phyloP scores from a whole-genome alignment of 352 stramenopile species.

The Thalassiosira ordinaria region DNA sequence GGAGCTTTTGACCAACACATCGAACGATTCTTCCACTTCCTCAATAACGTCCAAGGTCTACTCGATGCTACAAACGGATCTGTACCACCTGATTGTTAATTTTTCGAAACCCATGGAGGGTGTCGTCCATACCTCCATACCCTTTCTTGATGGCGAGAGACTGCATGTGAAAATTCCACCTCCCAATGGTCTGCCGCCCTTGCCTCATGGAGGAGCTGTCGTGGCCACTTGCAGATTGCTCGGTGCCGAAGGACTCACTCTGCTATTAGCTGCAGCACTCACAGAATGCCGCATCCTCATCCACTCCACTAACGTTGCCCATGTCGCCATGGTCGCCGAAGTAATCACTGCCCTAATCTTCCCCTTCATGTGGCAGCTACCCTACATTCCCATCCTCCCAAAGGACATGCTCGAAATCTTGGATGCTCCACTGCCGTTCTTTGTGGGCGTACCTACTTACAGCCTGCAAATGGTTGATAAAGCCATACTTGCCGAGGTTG shows the following conservation, averaged over 20 bases:
- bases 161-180: constrained; percentile 73
- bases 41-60: constrained; percentile 29
- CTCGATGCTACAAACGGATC: constrained; percentile 59
- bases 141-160: constrained; percentile 78
- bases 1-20: constrained; percentile 2
- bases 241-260: constrained; percentile 77
- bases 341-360: constrained; percentile 83
- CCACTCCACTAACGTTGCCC: constrained; percentile 79
- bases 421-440: constrained; percentile 81
- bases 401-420: constrained; percentile 83
- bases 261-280: constrained; percentile 78
- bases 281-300: constrained; percentile 85
- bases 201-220: constrained; percentile 79
- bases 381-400: constrained; percentile 84
- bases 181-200: constrained; percentile 67
- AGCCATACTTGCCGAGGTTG: constrained; percentile 73
- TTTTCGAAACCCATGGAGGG: constrained; percentile 78
- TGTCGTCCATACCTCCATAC: constrained; percentile 82
- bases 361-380: constrained; percentile 83
- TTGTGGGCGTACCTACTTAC: constrained; percentile 75
- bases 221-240: constrained; percentile 77
- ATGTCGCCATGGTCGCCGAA: constrained; percentile 84
- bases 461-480: constrained; percentile 75
- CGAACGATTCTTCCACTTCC: constrained; percentile 27
- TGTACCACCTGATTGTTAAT: constrained; percentile 79